These are phyloP conservation scores for Starmerella riodocensis DNA, from an alignment of 805 yeast genomes.

Conservation along the genomic window DNA sequence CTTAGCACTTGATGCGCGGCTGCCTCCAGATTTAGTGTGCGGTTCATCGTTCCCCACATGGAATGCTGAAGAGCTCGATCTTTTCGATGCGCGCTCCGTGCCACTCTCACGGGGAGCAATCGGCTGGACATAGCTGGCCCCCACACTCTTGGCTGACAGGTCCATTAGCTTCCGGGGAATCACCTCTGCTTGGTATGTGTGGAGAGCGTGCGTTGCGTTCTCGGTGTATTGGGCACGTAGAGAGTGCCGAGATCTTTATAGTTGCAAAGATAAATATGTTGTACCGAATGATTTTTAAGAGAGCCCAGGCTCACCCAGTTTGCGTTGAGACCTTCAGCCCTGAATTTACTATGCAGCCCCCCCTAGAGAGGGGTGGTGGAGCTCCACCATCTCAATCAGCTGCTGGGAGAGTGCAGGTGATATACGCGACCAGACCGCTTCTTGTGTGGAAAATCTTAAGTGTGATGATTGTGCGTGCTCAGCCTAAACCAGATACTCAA, in stretches of 20 bases:
- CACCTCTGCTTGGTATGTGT: no score
- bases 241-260: no score
- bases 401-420: neutral
- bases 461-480: no score
- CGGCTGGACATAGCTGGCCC: neutral
- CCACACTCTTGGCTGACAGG: neutral
- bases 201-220: no score
- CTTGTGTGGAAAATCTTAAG: no score
- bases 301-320: neutral
- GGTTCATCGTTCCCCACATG: no score
- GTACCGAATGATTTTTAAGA: constrained; percentile 1
- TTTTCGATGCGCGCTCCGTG: neutral
- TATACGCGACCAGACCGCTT: no score
- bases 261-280: no score
- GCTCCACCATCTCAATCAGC: neutral
- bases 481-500: no score
- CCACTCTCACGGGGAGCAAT: neutral
- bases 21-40: neutral
- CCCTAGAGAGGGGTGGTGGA: neutral
- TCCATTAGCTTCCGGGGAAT: neutral
- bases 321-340: neutral
- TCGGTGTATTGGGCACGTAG: no score
- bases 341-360: neutral
- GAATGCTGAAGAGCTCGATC: neutral
- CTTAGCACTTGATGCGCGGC: constrained; percentile 1